Base-by-base conservation (phyloP, 2,329 filamentous ascomycete species). In the Scytalidium sp. region DNA sequence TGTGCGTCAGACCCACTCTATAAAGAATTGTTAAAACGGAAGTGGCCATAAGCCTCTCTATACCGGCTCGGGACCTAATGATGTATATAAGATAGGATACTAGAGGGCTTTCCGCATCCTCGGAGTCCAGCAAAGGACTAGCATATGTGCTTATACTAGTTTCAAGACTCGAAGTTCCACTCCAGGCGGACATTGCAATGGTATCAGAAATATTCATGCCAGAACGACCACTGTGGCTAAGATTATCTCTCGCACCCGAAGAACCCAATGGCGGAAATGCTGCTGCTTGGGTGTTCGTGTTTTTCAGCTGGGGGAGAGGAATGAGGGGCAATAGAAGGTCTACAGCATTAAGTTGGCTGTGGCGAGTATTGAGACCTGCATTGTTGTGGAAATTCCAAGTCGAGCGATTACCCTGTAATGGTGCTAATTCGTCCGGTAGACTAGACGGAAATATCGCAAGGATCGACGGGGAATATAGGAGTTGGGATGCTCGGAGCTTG, bases 11-110 rank as follows among this genome's bases (percentile, higher is more conserved):
- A 1, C 84, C 84, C 11, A 85, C 76, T 58, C 83, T 84, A 66
- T 86, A 88, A 13, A 93, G 72, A 19, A 82, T 80, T 1, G 87
- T 82, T 40, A 91, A 73, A 8, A 93, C 73, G 23, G 81, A 82
- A 8, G 84, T 81, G 25, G 88, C 87, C 74, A 85, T 83, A 44
- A 91, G 69, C 19, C 85, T 76, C 49, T 83, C 79, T 54, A 80
- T 71, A 22, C 81, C 80, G 43, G 69, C 67, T 20, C 78, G 75
- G 13, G 78, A 75, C 56, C 87, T 77, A 42, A 83, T 75, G 41
- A 87, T 66, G 45, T 80, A 74, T 41, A 93, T 78, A 17, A 94
- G 76, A 84, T 87, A 92, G 1, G 87, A 82, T 36, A 92, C 75
- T 19, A 92, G 69, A 2, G 85, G 80, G 51, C 81, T 88, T 64